These are phyloP conservation scores for Acorus gramineus DNA, from an alignment of 106 monocot genomes.

Conservation along the genomic window DNA sequence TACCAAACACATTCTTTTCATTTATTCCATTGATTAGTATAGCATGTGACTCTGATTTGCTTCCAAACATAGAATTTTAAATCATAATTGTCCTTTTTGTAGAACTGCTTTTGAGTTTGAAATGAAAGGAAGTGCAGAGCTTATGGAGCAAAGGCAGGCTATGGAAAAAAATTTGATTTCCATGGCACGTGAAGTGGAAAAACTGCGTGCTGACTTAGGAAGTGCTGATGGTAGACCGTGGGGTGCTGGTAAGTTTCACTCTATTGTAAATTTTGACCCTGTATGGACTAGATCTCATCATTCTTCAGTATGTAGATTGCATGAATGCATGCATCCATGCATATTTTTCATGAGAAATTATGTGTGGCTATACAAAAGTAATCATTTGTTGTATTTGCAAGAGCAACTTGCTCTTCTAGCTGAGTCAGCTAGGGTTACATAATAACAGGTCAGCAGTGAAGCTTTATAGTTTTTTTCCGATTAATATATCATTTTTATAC, in stretches of 20 bases:
- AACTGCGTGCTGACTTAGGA: conserved; percentile 2
- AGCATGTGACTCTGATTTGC: neutral
- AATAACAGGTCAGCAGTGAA: no score
- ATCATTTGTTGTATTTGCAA: no score
- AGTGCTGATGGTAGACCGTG: conserved; percentile 10
- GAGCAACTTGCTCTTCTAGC: no score
- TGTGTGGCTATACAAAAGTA: no score
- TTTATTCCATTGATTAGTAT: neutral
- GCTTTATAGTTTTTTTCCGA: no score
- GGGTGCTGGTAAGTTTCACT: conserved; percentile 12
- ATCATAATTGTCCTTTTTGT: neutral
- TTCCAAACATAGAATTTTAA: neutral
- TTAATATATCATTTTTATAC: no score
- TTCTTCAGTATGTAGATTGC: neutral
- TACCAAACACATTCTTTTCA: neutral
- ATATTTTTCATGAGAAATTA: no score
- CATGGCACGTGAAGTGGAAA: conserved; percentile 30
- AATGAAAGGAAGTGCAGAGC: conserved; percentile 53
- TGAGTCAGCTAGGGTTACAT: no score
- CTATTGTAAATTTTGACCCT: neutral
- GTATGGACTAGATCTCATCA: neutral
- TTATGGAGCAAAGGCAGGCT: conserved; percentile 22
- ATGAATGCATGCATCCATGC: no score
- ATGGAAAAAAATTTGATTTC: conserved; percentile 30
- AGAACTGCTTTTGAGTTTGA: conserved; percentile 73